Conservation (phyloP, 2,329 filamentous ascomycete species). For the Xylariaceae sp. region DNA sequence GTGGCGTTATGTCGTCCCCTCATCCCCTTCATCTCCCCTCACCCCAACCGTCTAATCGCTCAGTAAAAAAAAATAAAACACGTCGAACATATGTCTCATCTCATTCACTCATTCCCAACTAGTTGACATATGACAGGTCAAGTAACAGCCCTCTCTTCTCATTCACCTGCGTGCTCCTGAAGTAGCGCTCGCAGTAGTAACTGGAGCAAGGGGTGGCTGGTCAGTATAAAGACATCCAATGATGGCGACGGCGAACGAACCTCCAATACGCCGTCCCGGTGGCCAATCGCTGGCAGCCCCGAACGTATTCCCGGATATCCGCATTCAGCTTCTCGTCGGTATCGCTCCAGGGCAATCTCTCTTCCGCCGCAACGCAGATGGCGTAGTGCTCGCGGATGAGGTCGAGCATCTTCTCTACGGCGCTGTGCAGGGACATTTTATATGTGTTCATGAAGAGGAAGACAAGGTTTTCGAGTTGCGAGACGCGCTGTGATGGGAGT, state of each 20-base stretch:
- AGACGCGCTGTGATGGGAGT: conserved; percentile 22
- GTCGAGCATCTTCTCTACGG: conserved; percentile 25
- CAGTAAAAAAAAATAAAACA: background rate
- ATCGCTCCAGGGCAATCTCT: conserved; percentile 30
- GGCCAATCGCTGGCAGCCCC: conserved; percentile 27
- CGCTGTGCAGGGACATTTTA: conserved; percentile 22
- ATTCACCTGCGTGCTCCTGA: conserved; percentile 26
- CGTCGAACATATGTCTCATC: background rate
- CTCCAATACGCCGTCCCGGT: conserved; percentile 32
- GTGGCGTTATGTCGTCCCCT: background rate
- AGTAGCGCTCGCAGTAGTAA: conserved; percentile 29
- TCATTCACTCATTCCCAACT: conserved; percentile 4
- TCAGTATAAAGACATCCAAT: conserved; percentile 8
- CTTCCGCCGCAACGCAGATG: conserved; percentile 28
- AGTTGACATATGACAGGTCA: conserved; percentile 25
- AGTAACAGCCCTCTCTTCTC: conserved; percentile 27
- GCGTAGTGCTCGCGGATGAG: conserved; percentile 31
- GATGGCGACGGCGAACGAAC: conserved; percentile 12
- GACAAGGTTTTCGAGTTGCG: conserved; percentile 30
- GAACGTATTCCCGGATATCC: conserved; percentile 28
- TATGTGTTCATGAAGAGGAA: conserved; percentile 31
- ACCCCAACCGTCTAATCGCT: background rate
- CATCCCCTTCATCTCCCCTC: background rate
- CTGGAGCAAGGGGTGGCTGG: conserved; percentile 9
- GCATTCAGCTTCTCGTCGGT: conserved; percentile 28